Percentiles rank a stretch among this genome's conserved stretches.
Conservation (phyloP, 169 alveolate genomes). For the Cardiosporidium cionae region DNA sequence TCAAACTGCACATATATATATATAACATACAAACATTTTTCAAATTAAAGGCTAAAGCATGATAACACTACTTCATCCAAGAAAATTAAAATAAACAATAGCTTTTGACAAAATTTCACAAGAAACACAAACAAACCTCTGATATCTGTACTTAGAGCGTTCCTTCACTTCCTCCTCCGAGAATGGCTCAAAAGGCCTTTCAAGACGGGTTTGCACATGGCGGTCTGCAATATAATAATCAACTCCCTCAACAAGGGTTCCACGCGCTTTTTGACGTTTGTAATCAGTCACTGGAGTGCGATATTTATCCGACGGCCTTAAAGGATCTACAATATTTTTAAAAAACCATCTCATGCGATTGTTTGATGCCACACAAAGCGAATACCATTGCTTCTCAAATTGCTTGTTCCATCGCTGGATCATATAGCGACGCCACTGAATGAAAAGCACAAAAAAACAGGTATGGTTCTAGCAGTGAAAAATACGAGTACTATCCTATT, state of each 20-base stretch:
- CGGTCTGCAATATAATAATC: slow-evolving; percentile 60
- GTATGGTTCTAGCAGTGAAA: not conserved
- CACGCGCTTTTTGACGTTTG: slow-evolving; percentile 68
- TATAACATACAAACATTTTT: not conserved
- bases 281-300: slow-evolving; percentile 63
- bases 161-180: slow-evolving; percentile 64
- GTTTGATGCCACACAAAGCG: slow-evolving; percentile 51
- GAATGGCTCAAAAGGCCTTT: slow-evolving; percentile 66
- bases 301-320: slow-evolving; percentile 57
- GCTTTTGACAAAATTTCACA: no score
- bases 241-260: slow-evolving; percentile 71
- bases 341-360: slow-evolving; percentile 47
- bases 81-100: no score
- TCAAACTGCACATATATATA: slow-evolving; percentile 50
- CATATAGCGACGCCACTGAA: slow-evolving; percentile 32
- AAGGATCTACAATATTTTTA: slow-evolving; percentile 54
- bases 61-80: no score
- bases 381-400: slow-evolving; percentile 43
- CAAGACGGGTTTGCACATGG: slow-evolving; percentile 59
- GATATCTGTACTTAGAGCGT: slow-evolving; percentile 57
- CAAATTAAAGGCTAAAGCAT: no score
- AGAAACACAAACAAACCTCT: no score
- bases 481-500: not conserved
- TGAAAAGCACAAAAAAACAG: not conserved
- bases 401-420: slow-evolving; percentile 59